phyloP scores from a whole-genome alignment of 2,329 filamentous ascomycete species.

The Scytalidium sp. region DNA sequence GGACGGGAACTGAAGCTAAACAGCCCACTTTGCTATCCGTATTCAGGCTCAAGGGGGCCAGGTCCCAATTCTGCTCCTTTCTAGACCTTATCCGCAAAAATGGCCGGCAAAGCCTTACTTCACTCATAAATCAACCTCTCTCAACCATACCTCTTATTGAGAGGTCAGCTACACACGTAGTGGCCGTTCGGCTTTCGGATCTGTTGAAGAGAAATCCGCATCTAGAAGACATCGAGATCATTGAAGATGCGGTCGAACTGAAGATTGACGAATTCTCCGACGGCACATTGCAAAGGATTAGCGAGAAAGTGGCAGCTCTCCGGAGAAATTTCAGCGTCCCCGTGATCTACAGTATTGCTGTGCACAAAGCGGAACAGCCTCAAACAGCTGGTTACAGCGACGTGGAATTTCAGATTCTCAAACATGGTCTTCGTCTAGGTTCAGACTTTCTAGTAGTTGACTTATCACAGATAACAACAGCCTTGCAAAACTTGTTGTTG shows the following conservation, averaged over 20 bases:
- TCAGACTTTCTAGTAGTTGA: too few relatives aligned
- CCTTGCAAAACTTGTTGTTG: too few relatives aligned
- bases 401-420: too few relatives aligned
- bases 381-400: too few relatives aligned
- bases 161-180: slow-evolving; percentile 56
- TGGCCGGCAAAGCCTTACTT: slow-evolving; percentile 45
- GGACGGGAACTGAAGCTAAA: slow-evolving; percentile 29
- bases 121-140: slow-evolving; percentile 52
- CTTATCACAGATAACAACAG: too few relatives aligned
- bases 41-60: slow-evolving; percentile 43
- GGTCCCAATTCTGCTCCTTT: slow-evolving; percentile 54
- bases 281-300: slow-evolving; percentile 18
- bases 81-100: slow-evolving; percentile 51
- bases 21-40: slow-evolving; percentile 37
- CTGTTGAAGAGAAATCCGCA: slow-evolving; percentile 51
- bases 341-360: not conserved
- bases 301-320: slow-evolving; percentile 3
- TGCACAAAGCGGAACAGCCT: too few relatives aligned
- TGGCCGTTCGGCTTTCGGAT: slow-evolving; percentile 54
- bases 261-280: slow-evolving; percentile 23
- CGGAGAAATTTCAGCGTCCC: slow-evolving; percentile 43
- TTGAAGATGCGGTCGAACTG: slow-evolving; percentile 63
- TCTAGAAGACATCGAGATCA: slow-evolving; percentile 63
- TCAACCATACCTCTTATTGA: slow-evolving; percentile 50
- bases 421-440: too few relatives aligned